Evolutionary conservation across 441 rosid genomes (phyloP).

Genomic region (Adansonia gregorii): DNA sequence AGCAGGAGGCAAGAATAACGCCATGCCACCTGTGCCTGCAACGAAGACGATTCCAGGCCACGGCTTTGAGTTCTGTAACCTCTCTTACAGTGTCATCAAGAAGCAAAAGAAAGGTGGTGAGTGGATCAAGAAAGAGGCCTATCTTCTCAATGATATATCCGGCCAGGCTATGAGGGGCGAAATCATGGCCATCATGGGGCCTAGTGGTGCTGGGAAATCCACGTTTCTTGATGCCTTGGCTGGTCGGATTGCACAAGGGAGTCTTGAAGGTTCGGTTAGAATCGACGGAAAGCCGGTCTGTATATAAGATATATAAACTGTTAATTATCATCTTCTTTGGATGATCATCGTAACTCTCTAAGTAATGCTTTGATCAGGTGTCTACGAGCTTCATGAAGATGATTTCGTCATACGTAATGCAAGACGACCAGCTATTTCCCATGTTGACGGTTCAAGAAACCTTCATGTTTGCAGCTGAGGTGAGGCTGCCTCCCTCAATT

Average conservation of each 20-base stretch:
- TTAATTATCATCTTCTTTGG: background rate
- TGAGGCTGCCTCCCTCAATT: slow-evolving; percentile 75
- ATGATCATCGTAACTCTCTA: background rate
- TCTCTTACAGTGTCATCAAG: slow-evolving; percentile 61
- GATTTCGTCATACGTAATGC: slow-evolving; percentile 86
- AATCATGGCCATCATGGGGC: slow-evolving; percentile 80
- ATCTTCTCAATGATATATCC: slow-evolving; percentile 71
- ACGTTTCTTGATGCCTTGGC: slow-evolving; percentile 87
- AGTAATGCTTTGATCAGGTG: slow-evolving; percentile 40
- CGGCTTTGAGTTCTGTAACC: slow-evolving; percentile 58
- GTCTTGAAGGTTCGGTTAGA: slow-evolving; percentile 72
- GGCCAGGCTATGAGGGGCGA: slow-evolving; percentile 78
- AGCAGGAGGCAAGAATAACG: slow-evolving; percentile 10
- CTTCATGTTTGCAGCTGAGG: slow-evolving; percentile 80
- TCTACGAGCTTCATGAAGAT: slow-evolving; percentile 71
- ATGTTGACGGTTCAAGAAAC: slow-evolving; percentile 78
- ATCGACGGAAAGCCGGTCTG: slow-evolving; percentile 62
- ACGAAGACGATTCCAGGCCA: slow-evolving; percentile 47
- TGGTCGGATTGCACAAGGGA: slow-evolving; percentile 70
- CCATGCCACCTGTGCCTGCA: background rate
- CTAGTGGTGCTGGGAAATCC: slow-evolving; percentile 89
- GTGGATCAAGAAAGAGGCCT: slow-evolving; percentile 57
- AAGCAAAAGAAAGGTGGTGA: slow-evolving; percentile 62
- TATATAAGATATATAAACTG: too few species aligned
- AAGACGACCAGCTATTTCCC: slow-evolving; percentile 87